These are phyloP conservation scores for Penicillium paxilli DNA, from an alignment of 495 filamentous ascomycete species.

Conservation along the genomic window DNA sequence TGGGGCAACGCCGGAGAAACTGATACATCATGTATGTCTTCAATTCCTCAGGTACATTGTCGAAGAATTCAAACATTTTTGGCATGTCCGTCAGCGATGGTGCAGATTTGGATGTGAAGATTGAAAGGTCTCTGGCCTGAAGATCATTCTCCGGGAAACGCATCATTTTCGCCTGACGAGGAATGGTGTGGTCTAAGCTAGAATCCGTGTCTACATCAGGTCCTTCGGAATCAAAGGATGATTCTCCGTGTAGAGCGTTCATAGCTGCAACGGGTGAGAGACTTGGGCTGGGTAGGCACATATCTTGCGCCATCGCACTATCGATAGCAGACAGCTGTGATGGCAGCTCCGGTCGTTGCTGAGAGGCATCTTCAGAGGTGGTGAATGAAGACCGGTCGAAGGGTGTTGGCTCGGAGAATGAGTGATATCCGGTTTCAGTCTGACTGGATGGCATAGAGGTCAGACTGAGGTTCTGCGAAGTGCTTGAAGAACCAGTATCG, in stretches of 20 bases:
- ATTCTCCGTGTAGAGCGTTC: slow-evolving; percentile 53
- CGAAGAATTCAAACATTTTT: slow-evolving; percentile 84
- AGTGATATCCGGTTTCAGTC: slow-evolving; percentile 4
- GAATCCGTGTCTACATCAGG: slow-evolving; percentile 48
- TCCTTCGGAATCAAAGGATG: slow-evolving; percentile 46
- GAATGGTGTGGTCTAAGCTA: slow-evolving; percentile 39
- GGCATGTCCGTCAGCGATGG: slow-evolving; percentile 71
- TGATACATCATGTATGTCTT: slow-evolving; percentile 96
- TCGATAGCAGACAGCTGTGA: slow-evolving; percentile 41
- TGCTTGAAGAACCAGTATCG: slow-evolving; percentile 20
- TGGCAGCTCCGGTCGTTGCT: slow-evolving; percentile 23
- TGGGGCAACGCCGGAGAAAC: slow-evolving; percentile 81
- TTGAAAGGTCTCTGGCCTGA: slow-evolving; percentile 6
- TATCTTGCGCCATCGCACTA: slow-evolving; percentile 75
- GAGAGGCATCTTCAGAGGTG: slow-evolving; percentile 20
- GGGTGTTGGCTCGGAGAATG: slow-evolving; percentile 14
- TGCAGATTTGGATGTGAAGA: slow-evolving; percentile 20
- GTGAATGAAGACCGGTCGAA: slow-evolving; percentile 26
- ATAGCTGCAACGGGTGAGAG: slow-evolving; percentile 88
- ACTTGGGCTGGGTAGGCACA: slow-evolving; percentile 91
- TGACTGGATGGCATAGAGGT: neutral
- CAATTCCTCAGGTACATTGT: slow-evolving; percentile 82
- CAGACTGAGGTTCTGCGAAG: slow-evolving; percentile 3
- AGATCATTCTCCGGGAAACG: slow-evolving; percentile 18
- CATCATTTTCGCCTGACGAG: slow-evolving; percentile 23